phyloP scores from a whole-genome alignment of 768 basidiomycete species.

The Chlorophyllum brunneum region DNA sequence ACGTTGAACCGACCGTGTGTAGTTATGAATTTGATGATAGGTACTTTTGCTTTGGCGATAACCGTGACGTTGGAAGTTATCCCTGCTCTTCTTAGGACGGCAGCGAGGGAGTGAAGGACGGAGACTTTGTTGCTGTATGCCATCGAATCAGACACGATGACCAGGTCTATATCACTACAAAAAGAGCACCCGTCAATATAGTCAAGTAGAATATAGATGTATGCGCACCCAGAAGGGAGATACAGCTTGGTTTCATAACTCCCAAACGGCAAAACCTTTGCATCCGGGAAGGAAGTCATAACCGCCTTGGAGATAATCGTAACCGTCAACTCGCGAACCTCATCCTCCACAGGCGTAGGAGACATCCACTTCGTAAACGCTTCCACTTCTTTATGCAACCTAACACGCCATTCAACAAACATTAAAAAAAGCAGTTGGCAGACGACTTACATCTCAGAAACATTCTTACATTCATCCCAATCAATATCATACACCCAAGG shows the following conservation, averaged over 20 bases:
- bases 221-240: slow-evolving; percentile 80
- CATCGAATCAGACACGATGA: slow-evolving; percentile 78
- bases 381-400: slow-evolving; percentile 83
- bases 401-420: slow-evolving; percentile 24
- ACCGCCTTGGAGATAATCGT: slow-evolving; percentile 66
- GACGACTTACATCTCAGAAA: slow-evolving; percentile 74
- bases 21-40: slow-evolving; percentile 94
- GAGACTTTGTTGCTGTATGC: slow-evolving; percentile 62
- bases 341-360: slow-evolving; percentile 82
- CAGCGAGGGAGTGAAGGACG: slow-evolving; percentile 75
- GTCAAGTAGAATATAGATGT: background rate
- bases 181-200: background rate
- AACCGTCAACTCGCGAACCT: slow-evolving; percentile 73
- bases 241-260: slow-evolving; percentile 93
- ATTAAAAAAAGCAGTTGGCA: slow-evolving; percentile 1
- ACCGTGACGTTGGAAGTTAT: slow-evolving; percentile 79
- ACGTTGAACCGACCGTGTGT: slow-evolving; percentile 78
- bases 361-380: slow-evolving; percentile 87
- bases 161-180: slow-evolving; percentile 89
- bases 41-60: slow-evolving; percentile 91
- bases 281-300: slow-evolving; percentile 67
- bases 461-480: slow-evolving; percentile 71
- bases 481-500: slow-evolving; percentile 74
- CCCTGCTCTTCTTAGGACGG: slow-evolving; percentile 64
- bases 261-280: slow-evolving; percentile 82